A percentile compares a stretch with the other conserved stretches of the same genome.
phyloP scores from a whole-genome alignment of 345 rosid species.

The Atalantia buxifolia region DNA sequence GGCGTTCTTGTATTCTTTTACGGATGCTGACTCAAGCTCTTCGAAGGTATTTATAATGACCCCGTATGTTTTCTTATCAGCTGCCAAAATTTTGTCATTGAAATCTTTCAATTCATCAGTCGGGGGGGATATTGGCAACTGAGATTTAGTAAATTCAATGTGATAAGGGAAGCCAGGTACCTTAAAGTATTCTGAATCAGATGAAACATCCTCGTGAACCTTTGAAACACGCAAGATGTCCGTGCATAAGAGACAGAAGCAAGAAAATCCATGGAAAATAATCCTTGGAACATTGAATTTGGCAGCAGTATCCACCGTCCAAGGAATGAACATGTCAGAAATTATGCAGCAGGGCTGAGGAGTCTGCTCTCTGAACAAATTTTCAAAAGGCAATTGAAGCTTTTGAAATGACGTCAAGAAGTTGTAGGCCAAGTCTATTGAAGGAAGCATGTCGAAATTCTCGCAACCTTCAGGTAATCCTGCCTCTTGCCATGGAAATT shows the following conservation, averaged over 20 bases:
- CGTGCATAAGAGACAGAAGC: neutral
- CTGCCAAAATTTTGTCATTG: neutral
- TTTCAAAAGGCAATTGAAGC: too few species aligned
- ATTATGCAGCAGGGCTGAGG: too few species aligned
- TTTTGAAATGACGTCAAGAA: too few species aligned
- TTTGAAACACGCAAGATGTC: slow-evolving; percentile 15
- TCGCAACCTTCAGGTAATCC: too few species aligned
- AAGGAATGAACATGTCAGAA: too few species aligned
- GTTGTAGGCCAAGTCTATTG: too few species aligned
- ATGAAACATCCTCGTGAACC: slow-evolving; percentile 19
- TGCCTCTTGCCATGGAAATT: too few species aligned
- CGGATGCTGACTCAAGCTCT: neutral
- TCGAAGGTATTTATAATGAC: neutral
- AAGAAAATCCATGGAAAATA: too few species aligned
- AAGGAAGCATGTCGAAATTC: too few species aligned
- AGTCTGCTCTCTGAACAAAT: too few species aligned
- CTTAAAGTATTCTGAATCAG: slow-evolving; percentile 24
- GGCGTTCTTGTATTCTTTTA: neutral
- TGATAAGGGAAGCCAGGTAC: slow-evolving; percentile 28
- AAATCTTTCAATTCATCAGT: neutral
- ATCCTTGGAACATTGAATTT: too few species aligned
- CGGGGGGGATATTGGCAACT: neutral
- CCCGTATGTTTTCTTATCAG: neutral
- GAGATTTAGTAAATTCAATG: slow-evolving; percentile 14
- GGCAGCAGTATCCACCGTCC: too few species aligned